Base-by-base conservation (phyloP, 805 yeast species). In the Spathaspora girioi region DNA sequence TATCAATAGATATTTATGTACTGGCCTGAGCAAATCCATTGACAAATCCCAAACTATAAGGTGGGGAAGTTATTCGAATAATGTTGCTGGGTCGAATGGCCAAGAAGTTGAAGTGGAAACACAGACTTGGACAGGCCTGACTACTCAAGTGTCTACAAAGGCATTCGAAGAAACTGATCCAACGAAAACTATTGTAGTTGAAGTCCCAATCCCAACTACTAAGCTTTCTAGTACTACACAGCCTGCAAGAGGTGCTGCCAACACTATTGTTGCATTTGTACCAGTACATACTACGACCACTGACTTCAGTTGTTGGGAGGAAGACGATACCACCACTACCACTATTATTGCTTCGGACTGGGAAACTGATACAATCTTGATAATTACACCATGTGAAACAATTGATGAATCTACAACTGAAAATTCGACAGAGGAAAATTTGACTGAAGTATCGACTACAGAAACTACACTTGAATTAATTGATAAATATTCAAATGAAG, bases 181-280 rank as follows among this genome's bases (percentile, higher is more conserved):
- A n/a, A 64, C 68, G 9, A 59, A 48, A 47, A 63, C 66, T 4
- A 63, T 62, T 27, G 59, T 54, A 15, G 64, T 60, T 23, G 54
- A 54, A 19, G 61, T 57, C 11, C 67, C 67, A 43, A 51, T 49
- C 12, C 54, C 52, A 15, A 59, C 57, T 6, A 49, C 50, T 38
- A 59, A 61, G 2, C 46, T 54, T 10, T 58, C 65, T 1, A 31
- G 42, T 26, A 55, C 63, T 9, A 5, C 43, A 32, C 14, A 53
- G 63, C 10, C 54, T 57, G 15, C 58, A 3, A 49, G 55, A 10
- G 64, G 60, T 19, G 59, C 50, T 17, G 56, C 62, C 9, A 59
- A 51, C 4, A 60, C 63, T 1, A 61, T 61, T 7, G 45, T 54
- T 15, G 49, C 7, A 5, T 26, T 14, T 14, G 47, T 20, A 26